These are phyloP conservation scores for Emericellopsis terricola DNA, from an alignment of 495 filamentous ascomycete species.

Conservation along the genomic window DNA sequence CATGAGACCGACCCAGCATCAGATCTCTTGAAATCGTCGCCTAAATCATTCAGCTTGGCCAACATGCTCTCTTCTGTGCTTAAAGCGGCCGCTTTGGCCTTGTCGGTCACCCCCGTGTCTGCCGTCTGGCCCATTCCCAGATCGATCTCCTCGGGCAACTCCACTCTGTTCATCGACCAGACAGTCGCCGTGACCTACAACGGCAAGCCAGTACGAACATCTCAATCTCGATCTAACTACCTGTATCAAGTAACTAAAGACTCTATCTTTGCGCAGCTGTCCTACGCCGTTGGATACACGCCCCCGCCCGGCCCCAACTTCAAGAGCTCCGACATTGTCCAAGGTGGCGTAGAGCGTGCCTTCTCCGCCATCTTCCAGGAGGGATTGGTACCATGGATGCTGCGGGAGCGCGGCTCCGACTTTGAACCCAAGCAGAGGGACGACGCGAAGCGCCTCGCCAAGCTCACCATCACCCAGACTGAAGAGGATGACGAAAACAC, in stretches of 20 bases:
- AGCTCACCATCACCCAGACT: constrained; percentile 40
- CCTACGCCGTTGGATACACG: constrained; percentile 16
- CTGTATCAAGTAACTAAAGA: too few species aligned
- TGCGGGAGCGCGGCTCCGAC: constrained; percentile 36
- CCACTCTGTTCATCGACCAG: constrained; percentile 35
- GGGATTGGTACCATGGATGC: constrained; percentile 59
- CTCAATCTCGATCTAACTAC: not conserved
- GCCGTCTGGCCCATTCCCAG: constrained; percentile 45
- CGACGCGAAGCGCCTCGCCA: constrained; percentile 29
- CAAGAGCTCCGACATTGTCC: constrained; percentile 28
- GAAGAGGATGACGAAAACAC: constrained; percentile 29
- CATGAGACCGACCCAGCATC: not conserved
- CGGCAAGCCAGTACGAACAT: constrained; percentile 28
- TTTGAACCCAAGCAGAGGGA: constrained; percentile 38
- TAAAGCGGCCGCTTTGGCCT: not conserved
- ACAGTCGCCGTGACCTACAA: constrained; percentile 37
- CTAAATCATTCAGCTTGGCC: not conserved
- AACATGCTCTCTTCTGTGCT: not conserved
- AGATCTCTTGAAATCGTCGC: not conserved
- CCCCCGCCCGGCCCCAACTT: constrained; percentile 11
- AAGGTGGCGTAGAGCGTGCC: constrained; percentile 26
- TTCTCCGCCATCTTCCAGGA: constrained; percentile 36
- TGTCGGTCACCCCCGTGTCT: constrained; percentile 1
- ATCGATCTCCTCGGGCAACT: constrained; percentile 30
- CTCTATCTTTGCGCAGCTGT: too few species aligned